Evolutionary conservation across 2,329 filamentous ascomycete species (phyloP).

Genomic region (Davidsoniella neocaledoniae): DNA sequence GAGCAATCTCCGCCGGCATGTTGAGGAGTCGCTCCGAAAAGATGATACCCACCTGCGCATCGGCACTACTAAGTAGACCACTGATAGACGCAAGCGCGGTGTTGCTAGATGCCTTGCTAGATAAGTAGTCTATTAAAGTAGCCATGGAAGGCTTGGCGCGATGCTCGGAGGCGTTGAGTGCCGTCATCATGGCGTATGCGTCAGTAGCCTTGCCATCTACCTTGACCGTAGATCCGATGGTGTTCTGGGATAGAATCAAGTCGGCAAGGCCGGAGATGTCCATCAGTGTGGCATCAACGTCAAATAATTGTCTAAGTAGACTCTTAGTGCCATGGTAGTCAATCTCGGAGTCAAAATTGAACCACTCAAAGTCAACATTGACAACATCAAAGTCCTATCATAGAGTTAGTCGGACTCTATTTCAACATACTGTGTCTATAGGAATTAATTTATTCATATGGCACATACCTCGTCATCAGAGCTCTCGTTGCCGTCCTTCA

Average conservation of each 20-base stretch:
- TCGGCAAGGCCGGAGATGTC: slow-evolving; percentile 77
- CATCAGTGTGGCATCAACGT: slow-evolving; percentile 70
- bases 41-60: slow-evolving; percentile 60
- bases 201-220: slow-evolving; percentile 90
- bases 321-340: slow-evolving; percentile 93
- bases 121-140: slow-evolving; percentile 55
- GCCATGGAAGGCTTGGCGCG: slow-evolving; percentile 56
- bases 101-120: slow-evolving; percentile 35
- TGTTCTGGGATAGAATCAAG: slow-evolving; percentile 69
- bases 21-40: slow-evolving; percentile 93
- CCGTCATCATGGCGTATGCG: slow-evolving; percentile 81
- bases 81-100: slow-evolving; percentile 30
- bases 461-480: slow-evolving; percentile 35
- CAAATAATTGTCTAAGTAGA: slow-evolving; percentile 79
- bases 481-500: slow-evolving; percentile 29
- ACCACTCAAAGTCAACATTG: slow-evolving; percentile 97
- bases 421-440: not conserved
- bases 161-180: slow-evolving; percentile 68
- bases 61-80: slow-evolving; percentile 19
- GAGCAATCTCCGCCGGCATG: slow-evolving; percentile 82
- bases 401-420: slow-evolving; percentile 9
- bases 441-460: slow-evolving; percentile 10
- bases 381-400: slow-evolving; percentile 72
- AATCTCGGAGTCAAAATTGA: slow-evolving; percentile 75
- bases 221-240: slow-evolving; percentile 88